Conservation (phyloP, 2,329 filamentous ascomycete genomes). For the Exophiala dermatitidis region DNA sequence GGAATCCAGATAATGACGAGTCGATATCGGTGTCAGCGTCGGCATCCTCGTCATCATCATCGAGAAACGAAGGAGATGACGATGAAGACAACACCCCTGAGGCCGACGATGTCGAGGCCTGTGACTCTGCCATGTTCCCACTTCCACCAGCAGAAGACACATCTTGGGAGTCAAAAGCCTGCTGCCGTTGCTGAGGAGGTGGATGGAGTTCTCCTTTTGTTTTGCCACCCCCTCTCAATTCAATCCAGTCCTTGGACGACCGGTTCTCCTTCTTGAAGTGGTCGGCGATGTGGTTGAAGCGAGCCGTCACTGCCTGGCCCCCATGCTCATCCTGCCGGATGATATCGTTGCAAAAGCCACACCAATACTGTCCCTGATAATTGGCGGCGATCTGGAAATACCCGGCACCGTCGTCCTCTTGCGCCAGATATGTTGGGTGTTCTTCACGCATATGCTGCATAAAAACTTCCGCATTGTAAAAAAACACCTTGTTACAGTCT, state of each 20-base stretch:
- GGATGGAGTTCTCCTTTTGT: constrained; percentile 1
- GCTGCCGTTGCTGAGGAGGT: background rate
- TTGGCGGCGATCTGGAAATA: constrained; percentile 57
- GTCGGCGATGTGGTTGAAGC: constrained; percentile 67
- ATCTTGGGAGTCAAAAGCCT: no score
- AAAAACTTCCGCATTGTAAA: constrained; percentile 36
- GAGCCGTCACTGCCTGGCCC: constrained; percentile 52
- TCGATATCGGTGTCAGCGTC: no score
- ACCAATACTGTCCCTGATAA: constrained; percentile 68
- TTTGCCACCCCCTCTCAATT: constrained; percentile 15
- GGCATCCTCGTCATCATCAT: background rate
- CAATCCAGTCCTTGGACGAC: constrained; percentile 17
- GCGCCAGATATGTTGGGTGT: constrained; percentile 3
- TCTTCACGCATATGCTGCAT: constrained; percentile 46
- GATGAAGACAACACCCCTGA: constrained; percentile 1
- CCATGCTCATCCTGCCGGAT: constrained; percentile 47
- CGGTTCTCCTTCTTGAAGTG: constrained; percentile 37
- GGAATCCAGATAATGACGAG: background rate
- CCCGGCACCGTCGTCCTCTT: constrained; percentile 36
- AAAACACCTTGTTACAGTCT: constrained; percentile 19
- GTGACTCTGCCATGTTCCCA: background rate
- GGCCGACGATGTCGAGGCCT: background rate
- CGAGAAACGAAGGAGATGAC: background rate
- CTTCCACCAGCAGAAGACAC: no score
- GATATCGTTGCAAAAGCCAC: constrained; percentile 65